These are phyloP conservation scores for Thermoascus crustaceus DNA, from an alignment of 2,329 filamentous ascomycete species.

Conservation along the genomic window DNA sequence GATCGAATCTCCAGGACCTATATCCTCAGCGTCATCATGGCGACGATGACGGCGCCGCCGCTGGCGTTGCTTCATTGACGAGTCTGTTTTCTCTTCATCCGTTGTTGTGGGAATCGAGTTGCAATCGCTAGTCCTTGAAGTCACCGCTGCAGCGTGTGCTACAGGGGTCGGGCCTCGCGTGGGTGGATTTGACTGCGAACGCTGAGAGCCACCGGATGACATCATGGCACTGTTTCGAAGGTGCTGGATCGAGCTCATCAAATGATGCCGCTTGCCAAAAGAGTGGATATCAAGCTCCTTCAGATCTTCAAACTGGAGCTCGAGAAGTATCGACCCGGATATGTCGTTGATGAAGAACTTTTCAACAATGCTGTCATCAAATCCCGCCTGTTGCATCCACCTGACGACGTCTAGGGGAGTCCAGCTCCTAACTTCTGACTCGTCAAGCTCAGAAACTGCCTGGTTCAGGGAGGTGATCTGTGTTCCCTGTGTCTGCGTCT, in stretches of 20 bases:
- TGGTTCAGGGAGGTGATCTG: slow-evolving; percentile 14
- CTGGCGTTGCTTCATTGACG: slow-evolving; percentile 6
- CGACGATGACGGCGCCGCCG: slow-evolving; percentile 20
- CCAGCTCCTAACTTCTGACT: slow-evolving; percentile 20
- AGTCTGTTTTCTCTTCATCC: not conserved
- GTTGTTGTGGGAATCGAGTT: not conserved
- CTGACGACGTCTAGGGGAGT: slow-evolving; percentile 18
- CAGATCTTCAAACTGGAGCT: slow-evolving; percentile 78
- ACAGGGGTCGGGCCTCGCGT: not conserved
- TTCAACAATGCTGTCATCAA: slow-evolving; percentile 68
- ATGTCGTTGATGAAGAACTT: slow-evolving; percentile 91
- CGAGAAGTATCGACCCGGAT: slow-evolving; percentile 74
- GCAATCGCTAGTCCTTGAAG: slow-evolving; percentile 1
- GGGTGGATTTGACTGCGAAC: not conserved
- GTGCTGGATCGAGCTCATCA: slow-evolving; percentile 52
- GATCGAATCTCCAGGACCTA: slow-evolving; percentile 72
- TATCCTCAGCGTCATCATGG: slow-evolving; percentile 46
- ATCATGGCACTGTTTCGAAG: slow-evolving; percentile 31
- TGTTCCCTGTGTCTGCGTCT: not conserved
- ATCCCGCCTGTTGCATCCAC: slow-evolving; percentile 77
- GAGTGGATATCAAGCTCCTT: slow-evolving; percentile 57
- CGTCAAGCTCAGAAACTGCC: slow-evolving; percentile 16
- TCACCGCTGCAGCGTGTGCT: not conserved
- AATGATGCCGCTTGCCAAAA: slow-evolving; percentile 54
- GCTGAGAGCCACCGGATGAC: not conserved